Evolutionary conservation across 768 basidiomycete genomes (phyloP).

Genomic region (Pseudohyphozyma bogoriensis): DNA sequence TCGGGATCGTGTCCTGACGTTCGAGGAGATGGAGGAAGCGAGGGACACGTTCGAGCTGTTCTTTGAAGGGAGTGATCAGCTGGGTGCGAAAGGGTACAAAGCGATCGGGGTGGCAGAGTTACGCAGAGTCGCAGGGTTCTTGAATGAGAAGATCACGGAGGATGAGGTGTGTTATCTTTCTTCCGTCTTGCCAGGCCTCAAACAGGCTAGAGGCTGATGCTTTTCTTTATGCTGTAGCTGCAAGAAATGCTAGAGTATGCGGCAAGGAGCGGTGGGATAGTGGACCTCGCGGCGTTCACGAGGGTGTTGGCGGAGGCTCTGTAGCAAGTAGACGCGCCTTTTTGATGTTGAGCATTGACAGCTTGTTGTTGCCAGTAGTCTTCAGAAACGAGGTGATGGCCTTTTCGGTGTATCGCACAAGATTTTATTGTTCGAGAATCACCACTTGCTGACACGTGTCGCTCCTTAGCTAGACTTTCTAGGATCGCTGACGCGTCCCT

Average conservation of each 20-base stretch:
- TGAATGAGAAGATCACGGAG: constrained; percentile 29
- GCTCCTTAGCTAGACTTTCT: no score
- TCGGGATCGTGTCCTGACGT: not conserved
- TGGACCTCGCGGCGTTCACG: not conserved
- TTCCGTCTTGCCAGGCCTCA: no score
- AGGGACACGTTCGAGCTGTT: not conserved
- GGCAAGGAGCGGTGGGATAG: not conserved
- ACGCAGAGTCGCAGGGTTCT: constrained; percentile 19
- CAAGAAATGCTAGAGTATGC: not conserved
- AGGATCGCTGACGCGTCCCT: no score
- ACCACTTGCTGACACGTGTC: no score
- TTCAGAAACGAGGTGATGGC: no score
- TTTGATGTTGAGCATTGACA: no score
- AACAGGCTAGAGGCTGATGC: not conserved
- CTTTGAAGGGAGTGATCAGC: not conserved
- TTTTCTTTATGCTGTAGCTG: not conserved
- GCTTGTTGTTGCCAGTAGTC: no score
- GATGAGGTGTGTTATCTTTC: constrained; percentile 21
- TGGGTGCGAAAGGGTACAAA: not conserved
- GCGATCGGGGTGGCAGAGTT: constrained; percentile 26
- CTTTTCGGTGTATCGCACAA: no score
- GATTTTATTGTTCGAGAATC: no score
- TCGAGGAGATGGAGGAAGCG: not conserved
- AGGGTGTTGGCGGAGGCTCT: not conserved
- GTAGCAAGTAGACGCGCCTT: no score